Base-by-base conservation (phyloP, 75 land plant species). In the Cryptomeria japonica region DNA sequence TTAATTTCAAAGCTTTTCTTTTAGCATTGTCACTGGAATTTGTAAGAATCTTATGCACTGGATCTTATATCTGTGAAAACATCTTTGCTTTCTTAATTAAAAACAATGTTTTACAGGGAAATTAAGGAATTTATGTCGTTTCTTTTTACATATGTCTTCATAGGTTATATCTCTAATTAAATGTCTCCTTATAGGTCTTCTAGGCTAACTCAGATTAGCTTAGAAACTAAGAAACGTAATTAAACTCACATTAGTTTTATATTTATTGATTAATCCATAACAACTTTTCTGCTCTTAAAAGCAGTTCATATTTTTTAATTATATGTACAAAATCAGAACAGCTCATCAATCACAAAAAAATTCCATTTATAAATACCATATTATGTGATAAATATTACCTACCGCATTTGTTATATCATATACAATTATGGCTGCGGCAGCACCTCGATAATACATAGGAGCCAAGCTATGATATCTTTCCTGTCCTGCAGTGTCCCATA, bases 401-500 rank as follows among this genome's bases (percentile, higher is more conserved):
- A 91, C 93, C 87, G 53, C 22, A 87, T 87, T 93, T n/a, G 99
- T 93, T 22, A 98, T 92, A 86, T 98, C 99, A 89, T 91, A 98
- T 2, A 96, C 99, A 86, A 98, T 90, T 7, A 98, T 89, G 19
- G 99, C 99, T 3, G 99, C 99, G 32, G 97, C 97, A 82, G 99
- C 99, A 85, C 99, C 99, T 83, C 99, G 88, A 80, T 98, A 98
- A 84, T 98, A 98, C 95, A 98, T 94, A 6, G 99, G 99, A 72
- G 99, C 99, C 90, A 98, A 92, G 64, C 99, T 97, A 87, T 99
- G 99, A 89, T 98, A 98, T 88, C 99, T 91, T 88, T 98, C 99
- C 88, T 98, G 99, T 16, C 99, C 99, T 31, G 99, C 99, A 38
- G 99, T 98, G 88, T 98, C 99, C 99, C 99, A 98, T 15, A 98